Evolutionary conservation across 2,329 filamentous ascomycete species (phyloP).

Genomic region (Colletotrichum sp.): DNA sequence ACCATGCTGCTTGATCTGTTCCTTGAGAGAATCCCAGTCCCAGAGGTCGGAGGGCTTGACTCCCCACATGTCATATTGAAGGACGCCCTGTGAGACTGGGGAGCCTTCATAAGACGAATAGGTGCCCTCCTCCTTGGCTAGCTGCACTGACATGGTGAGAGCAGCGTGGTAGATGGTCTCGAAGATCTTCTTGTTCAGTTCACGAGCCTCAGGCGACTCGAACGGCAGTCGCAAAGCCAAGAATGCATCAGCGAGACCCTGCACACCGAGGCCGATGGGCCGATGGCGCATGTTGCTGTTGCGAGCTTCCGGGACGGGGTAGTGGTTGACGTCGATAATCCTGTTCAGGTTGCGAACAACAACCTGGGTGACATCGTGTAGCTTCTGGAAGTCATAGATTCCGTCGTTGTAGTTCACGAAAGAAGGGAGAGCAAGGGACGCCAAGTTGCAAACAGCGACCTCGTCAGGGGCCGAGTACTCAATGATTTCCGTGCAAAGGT

Average conservation of each 20-base stretch:
- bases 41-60: conserved; percentile 92
- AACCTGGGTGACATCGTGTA: conserved; percentile 92
- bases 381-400: conserved; percentile 93
- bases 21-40: conserved; percentile 93
- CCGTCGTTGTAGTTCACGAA: conserved; percentile 88
- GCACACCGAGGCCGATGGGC: conserved; percentile 94
- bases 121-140: conserved; percentile 82
- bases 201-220: conserved; percentile 90
- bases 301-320: conserved; percentile 91
- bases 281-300: conserved; percentile 98
- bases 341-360: conserved; percentile 96
- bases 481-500: conserved; percentile 97
- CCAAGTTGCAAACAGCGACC: conserved; percentile 98
- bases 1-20: conserved; percentile 89
- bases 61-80: conserved; percentile 99
- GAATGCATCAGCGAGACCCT: conserved; percentile 98
- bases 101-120: conserved; percentile 94
- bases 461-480: conserved; percentile 98
- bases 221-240: conserved; percentile 95
- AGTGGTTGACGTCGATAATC: conserved; percentile 98
- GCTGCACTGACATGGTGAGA: conserved; percentile 84
- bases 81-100: conserved; percentile 90
- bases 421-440: conserved; percentile 88
- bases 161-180: conserved; percentile 99
- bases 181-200: conserved; percentile 98